Evolutionary conservation across 345 rosid genomes (phyloP).

Genomic region (Salix udensis): DNA sequence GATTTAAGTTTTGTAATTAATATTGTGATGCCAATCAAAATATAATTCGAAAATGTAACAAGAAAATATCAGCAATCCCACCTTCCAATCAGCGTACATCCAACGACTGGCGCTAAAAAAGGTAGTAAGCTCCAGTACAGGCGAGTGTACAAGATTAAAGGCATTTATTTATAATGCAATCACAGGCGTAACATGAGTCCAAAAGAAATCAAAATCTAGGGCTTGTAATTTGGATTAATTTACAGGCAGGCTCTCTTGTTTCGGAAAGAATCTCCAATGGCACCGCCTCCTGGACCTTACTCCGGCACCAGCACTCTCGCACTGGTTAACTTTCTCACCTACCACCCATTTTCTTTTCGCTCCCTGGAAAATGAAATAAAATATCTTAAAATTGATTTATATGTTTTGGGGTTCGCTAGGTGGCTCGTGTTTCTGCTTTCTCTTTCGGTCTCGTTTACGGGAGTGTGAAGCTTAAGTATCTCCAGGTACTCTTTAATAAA

Average conservation of each 20-base stretch:
- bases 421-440: constrained; percentile 87
- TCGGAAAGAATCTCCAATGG: constrained; percentile 31
- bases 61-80: background rate
- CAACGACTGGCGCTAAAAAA: background rate
- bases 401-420: constrained; percentile 30
- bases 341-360: background rate
- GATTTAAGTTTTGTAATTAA: too few relatives aligned
- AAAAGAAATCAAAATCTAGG: background rate
- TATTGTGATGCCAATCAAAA: background rate
- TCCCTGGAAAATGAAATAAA: background rate
- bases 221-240: background rate
- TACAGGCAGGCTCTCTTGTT: background rate
- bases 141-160: background rate
- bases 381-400: background rate
- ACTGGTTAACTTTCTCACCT: constrained; percentile 36
- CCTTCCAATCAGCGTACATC: background rate
- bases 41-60: background rate
- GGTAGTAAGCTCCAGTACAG: background rate
- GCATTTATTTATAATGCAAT: background rate
- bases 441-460: constrained; percentile 72
- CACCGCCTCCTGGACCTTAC: constrained; percentile 76
- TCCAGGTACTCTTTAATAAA: constrained; percentile 45
- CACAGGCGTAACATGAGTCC: background rate
- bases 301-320: constrained; percentile 83
- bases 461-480: constrained; percentile 73